Percentiles rank a stretch among this genome's conserved stretches.
Evolutionary conservation across 495 filamentous ascomycete species (phyloP).

Genomic region (Penicillium cinerascens): DNA sequence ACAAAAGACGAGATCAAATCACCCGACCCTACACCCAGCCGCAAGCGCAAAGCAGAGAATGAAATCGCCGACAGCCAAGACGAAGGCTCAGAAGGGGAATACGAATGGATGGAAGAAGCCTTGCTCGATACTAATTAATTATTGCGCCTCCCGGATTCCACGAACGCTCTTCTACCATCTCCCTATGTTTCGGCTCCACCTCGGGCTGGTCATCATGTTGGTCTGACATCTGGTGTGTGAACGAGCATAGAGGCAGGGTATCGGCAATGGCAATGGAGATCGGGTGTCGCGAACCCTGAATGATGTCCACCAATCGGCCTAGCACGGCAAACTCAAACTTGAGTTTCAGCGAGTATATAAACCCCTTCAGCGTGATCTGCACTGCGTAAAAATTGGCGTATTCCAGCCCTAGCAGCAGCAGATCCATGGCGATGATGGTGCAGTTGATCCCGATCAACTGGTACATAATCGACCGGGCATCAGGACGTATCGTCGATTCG

Average conservation of each 20-base stretch:
- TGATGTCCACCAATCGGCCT: conserved; percentile 46
- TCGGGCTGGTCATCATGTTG: background rate
- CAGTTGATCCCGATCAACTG: conserved; percentile 55
- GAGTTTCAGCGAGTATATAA: conserved; percentile 62
- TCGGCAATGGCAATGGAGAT: conserved; percentile 25
- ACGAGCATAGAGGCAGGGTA: conserved; percentile 26
- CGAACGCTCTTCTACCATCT: conserved; percentile 16
- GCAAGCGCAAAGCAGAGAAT: conserved; percentile 47
- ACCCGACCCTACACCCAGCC: conserved; percentile 16
- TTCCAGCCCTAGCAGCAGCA: conserved; percentile 47
- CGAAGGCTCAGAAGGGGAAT: conserved; percentile 44
- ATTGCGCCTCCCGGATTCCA: conserved; percentile 5
- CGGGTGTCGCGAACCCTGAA: conserved; percentile 32
- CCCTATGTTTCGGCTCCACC: conserved; percentile 5
- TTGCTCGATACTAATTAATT: background rate
- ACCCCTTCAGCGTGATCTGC: conserved; percentile 54
- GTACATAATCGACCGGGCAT: conserved; percentile 47
- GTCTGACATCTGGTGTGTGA: background rate
- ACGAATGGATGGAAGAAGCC: conserved; percentile 25
- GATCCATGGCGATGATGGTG: conserved; percentile 49
- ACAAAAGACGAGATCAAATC: background rate
- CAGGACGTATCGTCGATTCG: conserved; percentile 21
- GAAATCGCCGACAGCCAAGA: conserved; percentile 51
- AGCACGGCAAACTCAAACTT: conserved; percentile 62
- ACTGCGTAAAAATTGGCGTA: conserved; percentile 51